Conservation (phyloP, 73 alveolate genomes). For the Tetrahymena borealis region DNA sequence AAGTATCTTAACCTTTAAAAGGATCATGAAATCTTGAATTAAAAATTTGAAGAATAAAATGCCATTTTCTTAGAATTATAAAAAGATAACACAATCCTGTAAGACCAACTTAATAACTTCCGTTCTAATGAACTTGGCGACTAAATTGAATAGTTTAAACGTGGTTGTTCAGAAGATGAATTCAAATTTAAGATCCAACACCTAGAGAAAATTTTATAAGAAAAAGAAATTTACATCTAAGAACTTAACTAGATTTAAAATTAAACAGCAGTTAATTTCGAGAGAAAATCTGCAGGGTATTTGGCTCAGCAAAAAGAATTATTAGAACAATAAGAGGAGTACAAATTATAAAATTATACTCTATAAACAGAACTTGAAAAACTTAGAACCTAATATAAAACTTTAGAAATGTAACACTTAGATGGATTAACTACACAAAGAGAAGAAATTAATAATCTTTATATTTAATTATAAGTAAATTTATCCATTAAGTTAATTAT, state of each 20-base stretch:
- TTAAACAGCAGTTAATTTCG: not conserved
- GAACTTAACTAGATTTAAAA: not conserved
- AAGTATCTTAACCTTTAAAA: not conserved
- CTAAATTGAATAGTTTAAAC: not conserved
- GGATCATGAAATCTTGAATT: not conserved
- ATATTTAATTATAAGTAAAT: not conserved
- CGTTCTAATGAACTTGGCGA: not conserved
- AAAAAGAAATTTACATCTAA: not conserved
- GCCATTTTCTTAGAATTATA: not conserved
- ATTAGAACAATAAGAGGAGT: not conserved
- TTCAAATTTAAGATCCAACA: not conserved
- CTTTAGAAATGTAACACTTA: not conserved
- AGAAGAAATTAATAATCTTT: not conserved
- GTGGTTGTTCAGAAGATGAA: not conserved
- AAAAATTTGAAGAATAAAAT: not conserved
- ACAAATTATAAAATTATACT: not conserved
- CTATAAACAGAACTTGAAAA: not conserved
- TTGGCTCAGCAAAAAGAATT: not conserved
- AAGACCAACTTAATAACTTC: not conserved
- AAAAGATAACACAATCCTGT: not conserved
- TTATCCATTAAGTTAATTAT: not conserved
- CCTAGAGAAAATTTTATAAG: not conserved
- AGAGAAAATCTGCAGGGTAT: not conserved
- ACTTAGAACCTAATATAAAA: not conserved
- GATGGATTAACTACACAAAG: not conserved